Base-by-base conservation (phyloP, 805 yeast genomes). In the Wickerhamomyces kurtzmanii region DNA sequence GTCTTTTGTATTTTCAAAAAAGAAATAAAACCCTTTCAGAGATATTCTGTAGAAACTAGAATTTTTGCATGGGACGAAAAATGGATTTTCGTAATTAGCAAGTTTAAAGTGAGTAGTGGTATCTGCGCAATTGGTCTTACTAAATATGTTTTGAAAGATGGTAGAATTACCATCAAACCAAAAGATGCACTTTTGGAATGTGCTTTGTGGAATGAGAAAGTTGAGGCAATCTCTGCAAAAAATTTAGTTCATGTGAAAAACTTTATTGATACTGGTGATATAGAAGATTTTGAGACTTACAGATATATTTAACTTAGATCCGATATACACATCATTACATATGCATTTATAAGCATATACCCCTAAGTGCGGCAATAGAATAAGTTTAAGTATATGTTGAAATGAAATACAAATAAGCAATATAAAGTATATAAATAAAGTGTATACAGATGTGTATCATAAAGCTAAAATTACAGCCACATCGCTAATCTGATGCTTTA, bases 61-160 rank as follows among this genome's bases (percentile, higher is more conserved):
- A 65, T 87, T 12, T 48, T 81, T 5, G 78, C 89, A 6, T 86
- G 95, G 94, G 91, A 83, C 54, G 62, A 69, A 19, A 87, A 86
- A 51, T 85, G 96, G 95, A 42, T 87, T 10, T 86, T 74, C 45
- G 67, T 83, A 9, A 38, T 80, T 15, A 70, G 80, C 23, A 65
- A 71, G 42, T 84, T 85, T 44, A 67, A 65, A 9, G 57, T 63
- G 23, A 41, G 49, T 8, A 40, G 45, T 11, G 51, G 50, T n/a
- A 49, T 54, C 6, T 66, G 74, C 41, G 74, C 85, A 1, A 55
- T 74, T 13, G 72, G 79, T 2, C 48, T 85, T 15, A 78, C 94
- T 8, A 84, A 79, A 50, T 79, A 85, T 40, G 94, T 87, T 3
- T 67, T 86, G 45, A 87, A 86, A 56, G 64, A 71, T 36, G 84